phyloP scores from a whole-genome alignment of 768 basidiomycete species.

The Boletus patriciae region DNA sequence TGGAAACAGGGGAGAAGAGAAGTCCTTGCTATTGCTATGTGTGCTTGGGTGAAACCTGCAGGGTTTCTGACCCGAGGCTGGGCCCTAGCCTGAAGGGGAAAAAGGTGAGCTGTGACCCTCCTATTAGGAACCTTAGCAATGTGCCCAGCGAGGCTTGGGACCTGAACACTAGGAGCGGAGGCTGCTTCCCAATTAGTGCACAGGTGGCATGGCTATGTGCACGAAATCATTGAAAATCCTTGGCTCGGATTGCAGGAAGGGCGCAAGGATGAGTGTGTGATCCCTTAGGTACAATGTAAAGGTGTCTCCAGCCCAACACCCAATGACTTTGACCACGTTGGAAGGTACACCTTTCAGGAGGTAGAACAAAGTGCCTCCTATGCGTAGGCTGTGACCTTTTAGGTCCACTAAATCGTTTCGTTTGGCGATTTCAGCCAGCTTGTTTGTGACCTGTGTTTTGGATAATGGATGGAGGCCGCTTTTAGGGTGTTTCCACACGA shows the following conservation, averaged over 20 bases:
- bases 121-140: background rate
- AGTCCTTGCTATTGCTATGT: too few species aligned
- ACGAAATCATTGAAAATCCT: background rate
- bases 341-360: background rate
- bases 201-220: background rate
- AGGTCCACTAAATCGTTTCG: background rate
- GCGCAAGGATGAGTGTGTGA: background rate
- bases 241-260: background rate
- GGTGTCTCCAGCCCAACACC: background rate
- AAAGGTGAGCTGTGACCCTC: background rate
- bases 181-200: background rate
- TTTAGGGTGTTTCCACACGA: background rate
- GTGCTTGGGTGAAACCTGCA: too few species aligned
- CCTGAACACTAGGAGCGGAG: background rate
- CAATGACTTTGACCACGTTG: background rate
- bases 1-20: too few species aligned
- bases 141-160: background rate
- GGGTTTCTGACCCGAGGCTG: too few species aligned
- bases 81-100: too few species aligned
- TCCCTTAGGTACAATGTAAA: background rate
- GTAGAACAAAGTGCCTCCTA: background rate
- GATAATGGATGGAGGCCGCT: background rate
- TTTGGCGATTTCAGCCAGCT: background rate
- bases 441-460: background rate
- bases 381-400: background rate